Evolutionary conservation across 2,329 filamentous ascomycete genomes (phyloP), one percentile per base, ranked within the genome.

Genomic region (Trichothecium roseum): DNA sequence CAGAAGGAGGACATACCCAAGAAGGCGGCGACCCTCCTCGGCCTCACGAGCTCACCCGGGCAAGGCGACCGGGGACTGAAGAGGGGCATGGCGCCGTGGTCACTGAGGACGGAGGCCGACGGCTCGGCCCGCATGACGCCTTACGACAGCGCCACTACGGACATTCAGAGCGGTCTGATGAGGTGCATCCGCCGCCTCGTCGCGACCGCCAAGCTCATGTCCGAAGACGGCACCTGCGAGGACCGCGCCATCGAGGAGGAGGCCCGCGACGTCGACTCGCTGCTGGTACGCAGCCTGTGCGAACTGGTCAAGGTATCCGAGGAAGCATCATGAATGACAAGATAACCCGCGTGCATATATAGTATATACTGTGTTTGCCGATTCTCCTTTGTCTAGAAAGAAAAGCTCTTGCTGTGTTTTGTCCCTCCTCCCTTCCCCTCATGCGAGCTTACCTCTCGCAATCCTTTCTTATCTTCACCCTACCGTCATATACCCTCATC

Each of bases 11-110:
- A 57, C 15, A 63, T 70, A 29, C 66, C 67, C n/a, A 61, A 59
- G 39, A 74, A 74, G 48, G 71, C 71, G 1, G 68, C 68, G 1
- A 61, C 55, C 4, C 47, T 74, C 1, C 62, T 74, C 1, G 71
- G 71, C 2, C 56, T 74, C 13, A 52, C 56, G 4, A 42, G 40
- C 4, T 24, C 20, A 24, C 20, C 20, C 20, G 20, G 10, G 10
- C 6, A 24, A 24, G 20, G 20, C 20, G 20, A 24, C 6, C 20
- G 20, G 6, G 20, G 20, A 10, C 20, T 10, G 10, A 24, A 24
- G 20, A 24, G 20, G 10, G 20, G 20, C 20, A 35, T 37, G 7
- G 39, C 45, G 3, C 42, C 45, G 17, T 53, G 49, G 45, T 37
- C 43, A 6, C 42, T 47, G 14, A 43, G 37, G 10, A 53, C 44